Base-by-base conservation (phyloP, 129 eudicot genomes). In the Calendula officinalis region DNA sequence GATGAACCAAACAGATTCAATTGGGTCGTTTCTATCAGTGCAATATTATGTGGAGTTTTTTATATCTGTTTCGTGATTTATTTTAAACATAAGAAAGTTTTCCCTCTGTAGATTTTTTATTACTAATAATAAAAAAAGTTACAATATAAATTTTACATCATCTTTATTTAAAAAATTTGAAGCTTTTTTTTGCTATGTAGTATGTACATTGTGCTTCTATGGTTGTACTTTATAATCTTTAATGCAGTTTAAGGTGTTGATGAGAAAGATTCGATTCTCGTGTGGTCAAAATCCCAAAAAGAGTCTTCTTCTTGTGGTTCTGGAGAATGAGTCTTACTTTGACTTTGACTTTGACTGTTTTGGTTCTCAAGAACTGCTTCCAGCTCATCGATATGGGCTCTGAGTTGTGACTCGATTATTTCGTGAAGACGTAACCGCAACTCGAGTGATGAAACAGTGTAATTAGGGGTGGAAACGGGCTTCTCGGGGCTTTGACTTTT, bases 41-140 rank as follows among this genome's bases (percentile, higher is more conserved):
- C 87, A 62, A 10, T 56, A 9, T 72, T 69, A 39, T 81, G 99
- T 74, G 84, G 40, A 46, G 27, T 69, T 56, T 41, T 94, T 70
- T 94, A 85, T 66, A 54, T 75, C 30, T 70, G 79, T 63, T 86
- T 94, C 78, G 50, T 94, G 72, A 10, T 94, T 53, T 94, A 94
- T 71, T 83, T 94, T 53, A 83, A 78, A 80, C 85, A 81, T 78
- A 94, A 94, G 83, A 94, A 94, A 72, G 76, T 94, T 30, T 69
- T 88, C 52, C 92, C 99, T 61, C 72, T 82, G 53, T 91, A 80
- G 66, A 56, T 36, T 38, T 57, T 57, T 57, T 7, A 5, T 56
- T 22, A 22, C 2, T 22, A 22, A 56, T 56, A 47, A 47, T 56
- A 12, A 41, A n/a, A 63, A 13, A 38, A 27, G 15, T 59, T 37